Evolutionary conservation across 371 early-diverging fungal genomes (phyloP), one percentile per base, ranked within the genome.

Genomic region (Apophysomyces ossiformis): DNA sequence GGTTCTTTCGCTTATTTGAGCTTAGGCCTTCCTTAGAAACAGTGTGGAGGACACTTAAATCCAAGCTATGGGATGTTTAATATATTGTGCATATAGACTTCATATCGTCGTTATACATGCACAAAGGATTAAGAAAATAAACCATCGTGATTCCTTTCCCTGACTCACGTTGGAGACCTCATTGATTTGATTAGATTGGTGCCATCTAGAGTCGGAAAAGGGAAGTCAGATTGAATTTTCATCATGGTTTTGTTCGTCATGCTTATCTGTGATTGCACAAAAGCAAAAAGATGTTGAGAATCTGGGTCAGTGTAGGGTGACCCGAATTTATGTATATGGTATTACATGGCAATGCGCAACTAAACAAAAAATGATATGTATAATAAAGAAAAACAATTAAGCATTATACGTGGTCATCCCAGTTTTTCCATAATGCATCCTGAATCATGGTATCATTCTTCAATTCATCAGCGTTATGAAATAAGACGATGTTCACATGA

Each of bases 361-460:
- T 41, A 12, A 58, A 26, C 37, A 58, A 7, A 38, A 13, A 21
- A 1, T 12, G 15, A 32, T 15, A 32, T 7, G 8, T n/a, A 58
- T 7, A 58, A 43, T 9, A 43, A n/a, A 44, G 7, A 60, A 21
- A 13, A 21, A 37, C 38, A 60, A 13, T 26, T 26, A 2, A 37
- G 35, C 9, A 15, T 36, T 37, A 38, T 64, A 5, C 21, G 15
- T 70, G 70, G 35, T 74, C 65, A 64, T 74, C 78, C 70, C 70
- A 73, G n/a, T 64, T 50, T 47, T 71, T 62, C 77, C 79, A 79
- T 57, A 78, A 45, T 15, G 77, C 65, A 35, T 75, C 59, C 38
- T 67, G 63, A 21, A 81, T 72, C 36, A 63, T 58, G 18, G 62
- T 26, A 68, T 81, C 75, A 21, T 65, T 56, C 44, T 59, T 56